Percentiles rank a stretch among this genome's conserved stretches.
Evolutionary conservation across 768 basidiomycete species (phyloP).

Genomic region (Auriscalpium orientale): DNA sequence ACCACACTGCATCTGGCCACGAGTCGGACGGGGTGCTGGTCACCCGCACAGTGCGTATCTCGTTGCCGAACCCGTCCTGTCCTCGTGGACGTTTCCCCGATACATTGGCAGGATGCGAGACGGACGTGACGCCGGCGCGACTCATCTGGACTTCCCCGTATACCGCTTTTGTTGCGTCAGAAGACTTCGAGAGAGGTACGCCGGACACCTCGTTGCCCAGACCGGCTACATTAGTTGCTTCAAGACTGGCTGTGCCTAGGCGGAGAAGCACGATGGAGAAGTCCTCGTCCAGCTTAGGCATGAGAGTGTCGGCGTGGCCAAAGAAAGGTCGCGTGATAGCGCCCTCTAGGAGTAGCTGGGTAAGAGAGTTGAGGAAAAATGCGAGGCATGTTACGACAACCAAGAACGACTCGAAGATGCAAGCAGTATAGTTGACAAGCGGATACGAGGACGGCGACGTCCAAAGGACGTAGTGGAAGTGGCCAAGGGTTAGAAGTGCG

Average conservation of each 20-base stretch:
- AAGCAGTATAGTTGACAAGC: slow-evolving; percentile 67
- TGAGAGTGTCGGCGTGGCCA: slow-evolving; percentile 33
- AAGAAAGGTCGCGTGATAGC: slow-evolving; percentile 52
- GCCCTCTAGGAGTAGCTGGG: slow-evolving; percentile 60
- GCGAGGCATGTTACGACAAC: slow-evolving; percentile 51
- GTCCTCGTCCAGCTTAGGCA: slow-evolving; percentile 61
- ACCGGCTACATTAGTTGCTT: slow-evolving; percentile 64
- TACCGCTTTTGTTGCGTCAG: slow-evolving; percentile 17
- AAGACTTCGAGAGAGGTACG: slow-evolving; percentile 25
- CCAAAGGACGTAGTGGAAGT: slow-evolving; percentile 61
- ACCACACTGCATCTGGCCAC: slow-evolving; percentile 35
- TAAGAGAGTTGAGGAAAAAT: slow-evolving; percentile 50
- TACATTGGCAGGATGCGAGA: slow-evolving; percentile 24
- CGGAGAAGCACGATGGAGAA: slow-evolving; percentile 65
- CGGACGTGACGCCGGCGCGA: slow-evolving; percentile 33
- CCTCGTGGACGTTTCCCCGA: slow-evolving; percentile 17
- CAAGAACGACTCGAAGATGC: slow-evolving; percentile 61
- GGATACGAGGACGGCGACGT: slow-evolving; percentile 46
- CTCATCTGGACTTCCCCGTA: slow-evolving; percentile 32
- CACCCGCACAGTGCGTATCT: slow-evolving; percentile 37
- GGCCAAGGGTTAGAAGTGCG: slow-evolving; percentile 49
- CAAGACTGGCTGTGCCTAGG: slow-evolving; percentile 66
- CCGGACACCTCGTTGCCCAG: slow-evolving; percentile 68
- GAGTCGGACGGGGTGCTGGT: slow-evolving; percentile 28
- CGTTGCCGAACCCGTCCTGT: slow-evolving; percentile 40